A percentile compares a stretch with the other conserved stretches of the same genome.
These are phyloP conservation scores for Fusarium brachygibbosum DNA, from an alignment of 2,329 filamentous ascomycete species.

Conservation along the genomic window DNA sequence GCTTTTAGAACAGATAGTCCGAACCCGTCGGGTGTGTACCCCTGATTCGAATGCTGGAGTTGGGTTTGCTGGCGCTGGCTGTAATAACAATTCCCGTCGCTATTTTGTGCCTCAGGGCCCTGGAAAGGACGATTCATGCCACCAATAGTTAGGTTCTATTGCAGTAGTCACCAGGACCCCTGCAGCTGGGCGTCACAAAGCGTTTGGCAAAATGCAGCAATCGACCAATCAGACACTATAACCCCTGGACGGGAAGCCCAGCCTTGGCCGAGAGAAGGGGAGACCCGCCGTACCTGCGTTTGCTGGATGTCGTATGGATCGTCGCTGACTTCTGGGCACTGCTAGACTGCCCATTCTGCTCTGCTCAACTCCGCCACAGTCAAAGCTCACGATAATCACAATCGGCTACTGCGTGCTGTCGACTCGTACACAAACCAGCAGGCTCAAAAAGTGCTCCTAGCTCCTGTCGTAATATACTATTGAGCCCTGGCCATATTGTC, in stretches of 20 bases:
- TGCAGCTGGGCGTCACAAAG: conserved; percentile 42
- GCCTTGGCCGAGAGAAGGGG: conserved; percentile 20
- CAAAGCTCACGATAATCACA: conserved; percentile 35
- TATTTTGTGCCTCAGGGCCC: conserved; percentile 16
- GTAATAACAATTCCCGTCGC: conserved; percentile 13
- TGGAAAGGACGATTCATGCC: conserved; percentile 35
- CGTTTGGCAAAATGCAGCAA: conserved; percentile 34
- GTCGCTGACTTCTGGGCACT: conserved; percentile 18
- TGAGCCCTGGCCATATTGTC: conserved; percentile 27
- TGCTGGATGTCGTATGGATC: conserved; percentile 29
- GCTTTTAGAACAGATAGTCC: conserved; percentile 22
- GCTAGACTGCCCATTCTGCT: conserved; percentile 28
- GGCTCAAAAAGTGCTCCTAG: not conserved
- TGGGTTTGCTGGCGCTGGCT: conserved; percentile 18
- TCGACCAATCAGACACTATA: conserved; percentile 34
- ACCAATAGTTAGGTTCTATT: conserved; percentile 44
- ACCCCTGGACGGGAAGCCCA: conserved; percentile 39
- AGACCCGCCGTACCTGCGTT: conserved; percentile 36
- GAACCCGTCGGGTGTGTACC: conserved; percentile 7
- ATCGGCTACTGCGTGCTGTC: not conserved
- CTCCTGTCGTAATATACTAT: conserved; percentile 2
- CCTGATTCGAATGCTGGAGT: conserved; percentile 23
- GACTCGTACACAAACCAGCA: conserved; percentile 26
- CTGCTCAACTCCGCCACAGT: conserved; percentile 35
- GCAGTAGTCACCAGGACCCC: conserved; percentile 23